Percentiles rank a stretch among this genome's conserved stretches.
These are phyloP conservation scores for Eragrostis tef DNA, from an alignment of 202 grass and related monocot genomes.

Conservation along the genomic window DNA sequence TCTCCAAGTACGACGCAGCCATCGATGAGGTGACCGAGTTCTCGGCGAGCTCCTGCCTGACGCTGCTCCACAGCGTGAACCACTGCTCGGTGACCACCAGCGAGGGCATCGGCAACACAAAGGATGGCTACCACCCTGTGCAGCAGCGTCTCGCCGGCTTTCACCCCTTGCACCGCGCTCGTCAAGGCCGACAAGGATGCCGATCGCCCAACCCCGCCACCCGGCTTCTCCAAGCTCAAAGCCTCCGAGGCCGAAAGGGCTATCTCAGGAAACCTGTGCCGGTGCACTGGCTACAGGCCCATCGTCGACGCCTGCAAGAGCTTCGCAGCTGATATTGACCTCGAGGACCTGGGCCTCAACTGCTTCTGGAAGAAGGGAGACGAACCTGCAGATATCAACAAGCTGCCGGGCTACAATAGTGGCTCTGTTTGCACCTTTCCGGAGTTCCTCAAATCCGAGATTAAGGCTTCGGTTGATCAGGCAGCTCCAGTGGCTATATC, in stretches of 20 bases:
- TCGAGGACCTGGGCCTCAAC: slow-evolving; percentile 77
- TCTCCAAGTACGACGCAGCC: slow-evolving; percentile 67
- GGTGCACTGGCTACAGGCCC: slow-evolving; percentile 67
- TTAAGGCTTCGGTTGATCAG: slow-evolving; percentile 47
- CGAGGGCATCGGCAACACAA: slow-evolving; percentile 73
- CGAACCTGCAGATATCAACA: slow-evolving; percentile 36
- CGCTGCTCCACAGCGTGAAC: slow-evolving; percentile 62
- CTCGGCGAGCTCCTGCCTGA: slow-evolving; percentile 56
- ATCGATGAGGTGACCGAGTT: slow-evolving; percentile 51
- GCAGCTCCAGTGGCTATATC: background rate
- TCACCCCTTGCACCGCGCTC: slow-evolving; percentile 23
- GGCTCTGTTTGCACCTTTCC: slow-evolving; percentile 60
- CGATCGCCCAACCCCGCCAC: too few species aligned
- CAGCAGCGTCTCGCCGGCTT: slow-evolving; percentile 65
- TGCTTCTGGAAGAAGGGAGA: slow-evolving; percentile 66
- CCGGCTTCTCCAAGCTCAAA: slow-evolving; percentile 46
- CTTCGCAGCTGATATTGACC: slow-evolving; percentile 72
- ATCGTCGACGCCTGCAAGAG: slow-evolving; percentile 72
- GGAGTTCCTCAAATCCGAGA: slow-evolving; percentile 66
- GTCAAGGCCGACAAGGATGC: too few species aligned
- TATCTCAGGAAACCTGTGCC: slow-evolving; percentile 66
- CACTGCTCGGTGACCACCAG: slow-evolving; percentile 67
- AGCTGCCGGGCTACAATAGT: slow-evolving; percentile 46
- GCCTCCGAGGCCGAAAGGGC: slow-evolving; percentile 60
- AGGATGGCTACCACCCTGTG: slow-evolving; percentile 68